Evolutionary conservation across 2,329 filamentous ascomycete genomes (phyloP).

Genomic region (Ascochyta clinopodiicola): DNA sequence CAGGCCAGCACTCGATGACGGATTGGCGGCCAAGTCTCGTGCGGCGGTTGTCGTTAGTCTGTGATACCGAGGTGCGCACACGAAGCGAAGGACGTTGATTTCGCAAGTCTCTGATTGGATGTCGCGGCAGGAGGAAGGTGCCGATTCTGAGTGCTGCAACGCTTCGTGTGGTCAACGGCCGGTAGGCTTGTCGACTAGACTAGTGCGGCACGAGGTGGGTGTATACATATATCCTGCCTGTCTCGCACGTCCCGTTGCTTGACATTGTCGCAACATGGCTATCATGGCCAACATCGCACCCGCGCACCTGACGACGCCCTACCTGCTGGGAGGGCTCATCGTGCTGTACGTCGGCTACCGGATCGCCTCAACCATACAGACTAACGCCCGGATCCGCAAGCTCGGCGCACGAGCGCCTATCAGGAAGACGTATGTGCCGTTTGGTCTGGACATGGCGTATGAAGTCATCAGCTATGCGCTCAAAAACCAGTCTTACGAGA

Average conservation of each 20-base stretch:
- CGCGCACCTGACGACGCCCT: conserved; percentile 26
- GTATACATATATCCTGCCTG: conserved; percentile 11
- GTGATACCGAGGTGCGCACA: conserved; percentile 14
- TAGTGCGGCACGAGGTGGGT: conserved; percentile 11
- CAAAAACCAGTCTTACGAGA: conserved; percentile 63
- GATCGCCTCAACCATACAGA: conserved; percentile 26
- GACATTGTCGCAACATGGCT: neutral
- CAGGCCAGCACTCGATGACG: neutral
- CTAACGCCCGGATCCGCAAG: conserved; percentile 47
- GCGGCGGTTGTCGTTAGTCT: neutral
- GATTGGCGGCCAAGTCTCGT: neutral
- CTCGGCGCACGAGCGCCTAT: conserved; percentile 56
- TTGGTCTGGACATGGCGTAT: conserved; percentile 69
- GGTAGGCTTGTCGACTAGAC: neutral
- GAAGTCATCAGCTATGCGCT: conserved; percentile 61
- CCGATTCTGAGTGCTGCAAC: neutral
- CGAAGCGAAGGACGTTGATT: neutral
- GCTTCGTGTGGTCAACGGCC: neutral
- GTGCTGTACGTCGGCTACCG: conserved; percentile 31
- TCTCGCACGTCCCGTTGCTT: neutral
- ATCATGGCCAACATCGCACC: conserved; percentile 33
- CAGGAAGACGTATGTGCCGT: conserved; percentile 48
- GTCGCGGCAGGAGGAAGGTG: neutral
- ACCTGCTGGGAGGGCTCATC: conserved; percentile 31
- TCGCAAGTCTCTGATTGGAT: conserved; percentile 2